Conservation (phyloP, 2,329 filamentous ascomycete species). For the Aspergillus calidoustus region DNA sequence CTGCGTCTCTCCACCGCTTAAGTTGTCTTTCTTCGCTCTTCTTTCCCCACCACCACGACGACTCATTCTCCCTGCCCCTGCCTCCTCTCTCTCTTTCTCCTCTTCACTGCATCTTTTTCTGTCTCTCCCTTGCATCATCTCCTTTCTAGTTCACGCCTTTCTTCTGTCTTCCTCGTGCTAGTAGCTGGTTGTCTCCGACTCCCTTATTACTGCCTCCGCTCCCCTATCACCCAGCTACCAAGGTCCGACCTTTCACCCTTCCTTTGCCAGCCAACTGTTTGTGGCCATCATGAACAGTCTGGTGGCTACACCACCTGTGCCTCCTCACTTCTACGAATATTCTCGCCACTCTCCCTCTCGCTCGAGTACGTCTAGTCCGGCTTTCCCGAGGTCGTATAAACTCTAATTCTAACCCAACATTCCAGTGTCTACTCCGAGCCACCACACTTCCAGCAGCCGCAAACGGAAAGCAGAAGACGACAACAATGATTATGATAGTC, state of each 20-base stretch:
- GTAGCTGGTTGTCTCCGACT: conserved; percentile 8
- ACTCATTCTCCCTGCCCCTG: conserved; percentile 15
- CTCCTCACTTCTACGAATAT: conserved; percentile 67
- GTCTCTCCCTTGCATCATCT: conserved; percentile 20
- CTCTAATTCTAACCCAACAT: conserved; percentile 24
- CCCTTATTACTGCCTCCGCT: conserved; percentile 15
- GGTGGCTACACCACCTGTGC: conserved; percentile 61
- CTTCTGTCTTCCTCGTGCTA: conserved; percentile 22
- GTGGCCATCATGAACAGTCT: conserved; percentile 63
- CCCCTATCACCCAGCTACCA: conserved; percentile 16
- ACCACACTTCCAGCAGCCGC: conserved; percentile 51
- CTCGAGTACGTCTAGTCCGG: conserved; percentile 55
- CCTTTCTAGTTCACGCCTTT: conserved; percentile 16
- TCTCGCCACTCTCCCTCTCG: conserved; percentile 63
- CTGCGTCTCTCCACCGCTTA: conserved; percentile 34
- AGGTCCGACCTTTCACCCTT: conserved; percentile 27
- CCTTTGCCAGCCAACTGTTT: conserved; percentile 37
- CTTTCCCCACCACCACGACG: conserved; percentile 21
- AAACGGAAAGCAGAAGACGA: conserved; percentile 91
- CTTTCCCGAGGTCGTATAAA: conserved; percentile 2
- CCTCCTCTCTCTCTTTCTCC: conserved; percentile 11
- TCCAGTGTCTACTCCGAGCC: conserved; percentile 45
- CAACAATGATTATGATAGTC: conserved; percentile 67
- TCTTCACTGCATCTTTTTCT: conserved; percentile 19
- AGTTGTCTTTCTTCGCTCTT: conserved; percentile 31